These are phyloP conservation scores for Cercospora zeae-maydis DNA, from an alignment of 2,329 filamentous ascomycete species.

Conservation along the genomic window DNA sequence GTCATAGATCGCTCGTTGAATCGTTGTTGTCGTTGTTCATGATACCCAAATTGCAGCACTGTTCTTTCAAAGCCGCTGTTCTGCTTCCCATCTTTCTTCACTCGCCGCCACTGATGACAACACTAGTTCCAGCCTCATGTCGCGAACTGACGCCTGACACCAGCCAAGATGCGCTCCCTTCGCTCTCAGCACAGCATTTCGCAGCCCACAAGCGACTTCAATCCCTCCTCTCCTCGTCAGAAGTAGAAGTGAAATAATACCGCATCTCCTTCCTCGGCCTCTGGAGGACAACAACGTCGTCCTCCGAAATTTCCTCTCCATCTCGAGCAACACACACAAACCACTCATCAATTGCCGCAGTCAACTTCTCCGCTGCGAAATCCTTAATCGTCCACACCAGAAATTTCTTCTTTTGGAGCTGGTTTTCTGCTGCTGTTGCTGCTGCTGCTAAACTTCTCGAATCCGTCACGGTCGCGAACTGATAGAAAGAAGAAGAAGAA, in stretches of 20 bases:
- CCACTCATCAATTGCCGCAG: conserved; percentile 8
- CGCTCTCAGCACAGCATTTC: too few relatives aligned
- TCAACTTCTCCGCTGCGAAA: too few relatives aligned
- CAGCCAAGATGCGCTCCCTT: too few relatives aligned
- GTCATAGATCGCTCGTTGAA: neutral
- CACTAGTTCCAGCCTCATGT: too few relatives aligned
- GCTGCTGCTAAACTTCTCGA: conserved; percentile 3
- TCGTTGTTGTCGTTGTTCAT: neutral
- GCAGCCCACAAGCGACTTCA: too few relatives aligned
- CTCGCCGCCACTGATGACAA: too few relatives aligned
- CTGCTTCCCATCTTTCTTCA: too few relatives aligned
- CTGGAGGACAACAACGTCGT: conserved; percentile 14
- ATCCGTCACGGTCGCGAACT: conserved; percentile 15
- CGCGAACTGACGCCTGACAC: too few relatives aligned
- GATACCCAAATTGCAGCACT: neutral
- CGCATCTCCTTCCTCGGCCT: conserved; percentile 27
- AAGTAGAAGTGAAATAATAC: conserved; percentile 27
- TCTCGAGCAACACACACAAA: neutral
- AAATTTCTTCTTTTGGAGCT: neutral
- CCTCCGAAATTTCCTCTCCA: neutral
- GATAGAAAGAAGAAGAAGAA: too few relatives aligned
- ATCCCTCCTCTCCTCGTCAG: too few relatives aligned
- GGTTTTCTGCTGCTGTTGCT: neutral
- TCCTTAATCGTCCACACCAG: too few relatives aligned
- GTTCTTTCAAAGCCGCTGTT: neutral